Evolutionary conservation across 805 yeast species (phyloP), one percentile per base, ranked within the genome.

Genomic region (Blastobotrys attinorum): DNA sequence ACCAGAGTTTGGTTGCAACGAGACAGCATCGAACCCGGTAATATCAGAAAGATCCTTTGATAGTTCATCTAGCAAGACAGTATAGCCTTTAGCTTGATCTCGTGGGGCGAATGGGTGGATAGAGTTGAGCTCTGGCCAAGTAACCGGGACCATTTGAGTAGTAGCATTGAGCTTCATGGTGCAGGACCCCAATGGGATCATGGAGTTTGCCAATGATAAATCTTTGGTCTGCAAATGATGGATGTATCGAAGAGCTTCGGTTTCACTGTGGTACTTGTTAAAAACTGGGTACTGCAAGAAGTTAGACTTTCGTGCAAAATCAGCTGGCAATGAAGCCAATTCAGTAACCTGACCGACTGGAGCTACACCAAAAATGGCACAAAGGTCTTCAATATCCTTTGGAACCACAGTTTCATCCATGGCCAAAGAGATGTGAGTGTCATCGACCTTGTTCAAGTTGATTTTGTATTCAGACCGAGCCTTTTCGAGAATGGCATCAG

Each of bases 111-210:
- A 92, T 21, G 98, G 98, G 62, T 92, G 98, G 40, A 92, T 71
- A 20, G 77, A 73, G 34, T 81, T 75, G 63, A 92, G 89, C 52
- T 92, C 95, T 18, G 96, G 96, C 83, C 96, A 88, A 3, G 96
- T 81, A 43, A 92, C 72, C 37, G 97, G 92, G 49, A 78, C 75
- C 97, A 92, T 92, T 61, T 87, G 90, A 6, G 88, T 94, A 1
- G 97, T 90, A 43, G 96, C 83, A 61, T 92, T 92, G 58, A 92
- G 74, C 64, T 92, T 92, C 98, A 92, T 92, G 16, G 98, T 92
- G 71, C 98, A 92, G 5, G 96, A 86, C 21, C 98, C 98, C 50
- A 92, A 73, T 18, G 98, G 94, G 49, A 92, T 92, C 98, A 92
- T 92, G 3, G 97, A 84, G 59, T 88, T 83, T 8, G 97, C 96